Conservation (phyloP, 2,329 filamentous ascomycete genomes). For the Chaetomium strumarium region DNA sequence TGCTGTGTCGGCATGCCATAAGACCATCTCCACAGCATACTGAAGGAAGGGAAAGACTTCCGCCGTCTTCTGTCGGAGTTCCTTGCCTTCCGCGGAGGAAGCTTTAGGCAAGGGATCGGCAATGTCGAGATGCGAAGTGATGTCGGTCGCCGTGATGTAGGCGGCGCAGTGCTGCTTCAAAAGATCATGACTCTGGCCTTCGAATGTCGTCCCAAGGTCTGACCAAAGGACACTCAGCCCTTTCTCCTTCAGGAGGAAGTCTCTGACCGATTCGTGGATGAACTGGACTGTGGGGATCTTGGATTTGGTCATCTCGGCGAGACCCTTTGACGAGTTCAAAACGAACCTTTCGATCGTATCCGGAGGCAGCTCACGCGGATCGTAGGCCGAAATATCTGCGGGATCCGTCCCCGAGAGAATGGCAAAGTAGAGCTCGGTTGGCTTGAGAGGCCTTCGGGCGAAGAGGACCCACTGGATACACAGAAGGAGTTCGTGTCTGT, state of each 20-base stretch:
- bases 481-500: conserved; percentile 34
- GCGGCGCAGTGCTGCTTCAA: conserved; percentile 15
- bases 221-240: conserved; percentile 13
- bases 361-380: not conserved
- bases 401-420: conserved; percentile 1
- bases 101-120: not conserved
- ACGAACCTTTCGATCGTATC: conserved; percentile 2
- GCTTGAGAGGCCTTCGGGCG: conserved; percentile 37
- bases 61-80: not conserved
- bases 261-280: conserved; percentile 22
- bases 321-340: conserved; percentile 16
- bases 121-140: not conserved
- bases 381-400: not conserved
- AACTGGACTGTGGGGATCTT: conserved; percentile 15
- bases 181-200: conserved; percentile 15
- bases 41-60: no score
- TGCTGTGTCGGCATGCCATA: no score
- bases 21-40: no score
- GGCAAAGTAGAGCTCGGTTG: conserved; percentile 14
- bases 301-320: conserved; percentile 14
- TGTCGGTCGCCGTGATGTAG: conserved; percentile 3
- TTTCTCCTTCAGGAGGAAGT: conserved; percentile 21
- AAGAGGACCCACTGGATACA: conserved; percentile 50
- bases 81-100: not conserved
- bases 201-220: conserved; percentile 10